Evolutionary conservation across 768 basidiomycete species (phyloP).

Genomic region (Collybia sordida): DNA sequence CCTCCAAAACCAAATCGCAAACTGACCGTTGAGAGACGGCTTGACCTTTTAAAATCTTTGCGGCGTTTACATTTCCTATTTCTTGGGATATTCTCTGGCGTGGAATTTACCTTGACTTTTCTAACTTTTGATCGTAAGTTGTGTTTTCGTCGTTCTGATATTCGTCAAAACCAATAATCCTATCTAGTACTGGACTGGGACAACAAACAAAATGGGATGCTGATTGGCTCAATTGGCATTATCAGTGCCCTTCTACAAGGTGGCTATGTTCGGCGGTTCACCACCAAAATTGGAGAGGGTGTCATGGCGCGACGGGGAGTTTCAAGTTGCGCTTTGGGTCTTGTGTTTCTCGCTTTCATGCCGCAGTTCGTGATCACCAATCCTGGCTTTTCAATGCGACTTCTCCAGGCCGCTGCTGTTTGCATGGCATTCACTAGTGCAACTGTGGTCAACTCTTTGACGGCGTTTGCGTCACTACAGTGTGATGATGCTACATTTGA

Average conservation of each 20-base stretch:
- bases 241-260: constrained; percentile 90
- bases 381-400: constrained; percentile 44
- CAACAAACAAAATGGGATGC: constrained; percentile 82
- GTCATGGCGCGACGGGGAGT: constrained; percentile 84
- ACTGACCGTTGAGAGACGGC: constrained; percentile 45
- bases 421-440: constrained; percentile 93
- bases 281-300: constrained; percentile 74
- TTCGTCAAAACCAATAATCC: constrained; percentile 1
- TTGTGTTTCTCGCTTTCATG: constrained; percentile 70
- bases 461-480: constrained; percentile 87
- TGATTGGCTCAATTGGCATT: constrained; percentile 88
- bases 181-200: constrained; percentile 80
- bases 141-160: neutral
- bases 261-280: constrained; percentile 86
- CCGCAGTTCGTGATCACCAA: constrained; percentile 51
- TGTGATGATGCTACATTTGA: constrained; percentile 73
- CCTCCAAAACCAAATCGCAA: constrained; percentile 22
- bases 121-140: constrained; percentile 83
- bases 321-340: constrained; percentile 65
- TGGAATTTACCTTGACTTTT: constrained; percentile 97
- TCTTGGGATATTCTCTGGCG: constrained; percentile 87
- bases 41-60: constrained; percentile 56
- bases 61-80: constrained; percentile 81
- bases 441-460: constrained; percentile 92
- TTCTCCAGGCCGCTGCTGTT: constrained; percentile 70